Evolutionary conservation across 2,329 filamentous ascomycete genomes (phyloP), one percentile per base, ranked within the genome.

Genomic region (Anisogramma anomala): DNA sequence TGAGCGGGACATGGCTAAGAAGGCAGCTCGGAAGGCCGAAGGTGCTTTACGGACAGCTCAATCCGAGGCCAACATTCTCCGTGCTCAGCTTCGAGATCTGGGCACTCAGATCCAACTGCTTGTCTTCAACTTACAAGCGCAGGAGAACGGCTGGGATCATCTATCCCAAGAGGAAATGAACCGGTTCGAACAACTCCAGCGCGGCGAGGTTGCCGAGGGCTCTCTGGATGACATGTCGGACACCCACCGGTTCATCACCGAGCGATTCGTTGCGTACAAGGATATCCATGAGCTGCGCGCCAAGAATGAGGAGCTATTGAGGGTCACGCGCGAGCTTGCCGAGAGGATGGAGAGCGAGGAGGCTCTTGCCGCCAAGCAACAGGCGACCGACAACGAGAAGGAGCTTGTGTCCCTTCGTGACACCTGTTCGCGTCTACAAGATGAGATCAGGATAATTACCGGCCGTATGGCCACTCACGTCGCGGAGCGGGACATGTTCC

Each of bases 401-500:
- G 79, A 86, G 49, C 71, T 93, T 18, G 72, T 81, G 50, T 78
- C 82, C 20, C 55, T 63, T 13, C 57, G 57, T 10, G 51, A 52
- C 15, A 53, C 52, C 0, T 56, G 60, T 15, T 41, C 49, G 13
- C 54, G 52, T 36, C 59, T 89, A 59, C 79, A 85, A 44, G 89
- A 95, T 49, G 87, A 95, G 57, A 77, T 94, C 39, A 77, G 81
- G 50, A 83, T 83, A 10, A 80, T 94, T 50, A 77, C 82, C 32
- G 78, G 82, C 22, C 84, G 88, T 43, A 84, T 87, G 49, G 85
- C 94, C 65, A 94, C 85, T 58, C 94, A 94, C 59, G 86, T 91
- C 57, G 85, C 87, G 53, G 91, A 98, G 64, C 81, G 91, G 48
- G 89, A 98, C 57, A 95, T 95, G 77, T 96, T 95, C 79, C 80